Percentiles rank a stretch among this genome's conserved stretches.
These are phyloP conservation scores for Typha latifolia DNA, from an alignment of 176 grass and related monocot species.

Conservation along the genomic window DNA sequence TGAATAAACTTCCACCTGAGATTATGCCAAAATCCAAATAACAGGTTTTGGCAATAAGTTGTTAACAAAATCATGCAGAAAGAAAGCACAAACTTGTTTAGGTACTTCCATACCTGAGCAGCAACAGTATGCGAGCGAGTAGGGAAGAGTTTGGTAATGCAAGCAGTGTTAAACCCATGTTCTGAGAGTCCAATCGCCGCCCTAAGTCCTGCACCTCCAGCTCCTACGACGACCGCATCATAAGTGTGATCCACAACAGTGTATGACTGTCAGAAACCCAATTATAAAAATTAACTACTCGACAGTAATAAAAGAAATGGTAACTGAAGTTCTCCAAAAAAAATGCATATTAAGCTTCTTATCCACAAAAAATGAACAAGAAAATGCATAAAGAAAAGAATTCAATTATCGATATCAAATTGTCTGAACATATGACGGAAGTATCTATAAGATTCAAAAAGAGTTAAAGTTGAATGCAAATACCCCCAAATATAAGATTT, in stretches of 20 bases:
- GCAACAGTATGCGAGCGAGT: constrained; percentile 93
- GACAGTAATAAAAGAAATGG: not conserved
- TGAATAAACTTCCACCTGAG: too few species aligned
- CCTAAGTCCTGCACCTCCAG: constrained; percentile 79
- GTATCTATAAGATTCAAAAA: not conserved
- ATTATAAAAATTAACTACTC: not conserved
- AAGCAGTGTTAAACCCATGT: constrained; percentile 94
- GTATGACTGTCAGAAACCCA: constrained; percentile 33
- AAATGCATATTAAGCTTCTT: too few species aligned
- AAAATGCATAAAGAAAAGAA: too few species aligned
- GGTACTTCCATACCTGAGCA: constrained; percentile 46
- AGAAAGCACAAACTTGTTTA: not conserved
- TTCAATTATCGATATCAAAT: too few species aligned
- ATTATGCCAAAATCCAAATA: too few species aligned
- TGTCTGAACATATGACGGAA: not conserved
- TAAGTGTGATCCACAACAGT: constrained; percentile 92
- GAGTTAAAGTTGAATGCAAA: not conserved
- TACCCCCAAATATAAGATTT: not conserved
- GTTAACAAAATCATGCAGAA: too few species aligned
- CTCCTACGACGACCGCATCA: constrained; percentile 90
- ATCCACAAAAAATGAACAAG: too few species aligned
- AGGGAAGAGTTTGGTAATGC: constrained; percentile 98
- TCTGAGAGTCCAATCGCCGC: constrained; percentile 92
- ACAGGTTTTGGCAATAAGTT: too few species aligned
- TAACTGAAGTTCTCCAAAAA: not conserved